A percentile compares a stretch with the other conserved stretches of the same genome.
These are phyloP conservation scores for Fagus crenata DNA, from an alignment of 306 rosid species.

Conservation along the genomic window DNA sequence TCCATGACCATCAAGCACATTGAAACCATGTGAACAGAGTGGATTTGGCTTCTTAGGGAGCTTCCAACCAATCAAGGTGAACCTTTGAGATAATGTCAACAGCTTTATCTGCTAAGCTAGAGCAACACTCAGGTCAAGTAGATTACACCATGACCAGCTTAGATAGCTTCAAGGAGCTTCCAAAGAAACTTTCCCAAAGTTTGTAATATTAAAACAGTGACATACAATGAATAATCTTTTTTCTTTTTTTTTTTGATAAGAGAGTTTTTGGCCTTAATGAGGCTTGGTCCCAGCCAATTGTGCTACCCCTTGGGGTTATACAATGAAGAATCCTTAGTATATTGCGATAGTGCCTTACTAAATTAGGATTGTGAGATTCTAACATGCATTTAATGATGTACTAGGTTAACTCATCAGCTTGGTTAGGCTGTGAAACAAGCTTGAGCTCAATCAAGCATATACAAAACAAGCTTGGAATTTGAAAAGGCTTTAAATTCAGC, in stretches of 20 bases:
- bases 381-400: background rate
- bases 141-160: background rate
- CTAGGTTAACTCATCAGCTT: background rate
- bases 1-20: background rate
- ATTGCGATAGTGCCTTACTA: background rate
- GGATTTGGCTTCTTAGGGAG: slow-evolving; percentile 3
- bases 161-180: slow-evolving; percentile 19
- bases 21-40: background rate
- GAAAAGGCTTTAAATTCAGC: background rate
- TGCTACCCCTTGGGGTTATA: no score
- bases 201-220: background rate
- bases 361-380: background rate
- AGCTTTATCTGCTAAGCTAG: slow-evolving; percentile 5
- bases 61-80: slow-evolving; percentile 19
- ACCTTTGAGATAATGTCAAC: slow-evolving; percentile 16
- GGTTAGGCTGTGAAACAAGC: slow-evolving; percentile 10
- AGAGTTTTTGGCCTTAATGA: no score
- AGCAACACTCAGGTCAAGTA: slow-evolving; percentile 9
- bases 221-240: background rate
- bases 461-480: background rate
- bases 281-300: no score
- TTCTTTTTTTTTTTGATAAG: no score
- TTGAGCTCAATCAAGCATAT: background rate
- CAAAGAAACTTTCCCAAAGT: background rate
- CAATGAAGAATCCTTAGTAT: background rate